phyloP scores from a whole-genome alignment of 495 filamentous ascomycete species.

The Amphirosellinia nigrospora region DNA sequence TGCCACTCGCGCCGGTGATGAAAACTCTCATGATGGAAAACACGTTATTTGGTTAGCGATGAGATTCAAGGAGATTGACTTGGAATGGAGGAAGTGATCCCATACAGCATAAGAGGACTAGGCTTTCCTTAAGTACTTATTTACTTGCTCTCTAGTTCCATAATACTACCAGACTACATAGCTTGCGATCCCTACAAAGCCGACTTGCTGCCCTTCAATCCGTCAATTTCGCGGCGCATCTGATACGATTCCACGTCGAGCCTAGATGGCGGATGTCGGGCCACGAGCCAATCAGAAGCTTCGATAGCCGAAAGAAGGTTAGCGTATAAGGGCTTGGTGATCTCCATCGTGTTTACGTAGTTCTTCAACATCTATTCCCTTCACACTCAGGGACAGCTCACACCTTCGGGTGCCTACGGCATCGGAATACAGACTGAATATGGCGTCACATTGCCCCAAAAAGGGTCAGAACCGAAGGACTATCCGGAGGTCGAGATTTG shows the following conservation, averaged over 20 bases:
- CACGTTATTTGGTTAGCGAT: not conserved
- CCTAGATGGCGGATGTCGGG: not conserved
- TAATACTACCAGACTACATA: not conserved
- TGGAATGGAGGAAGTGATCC: not conserved
- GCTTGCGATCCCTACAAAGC: not conserved
- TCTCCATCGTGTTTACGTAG: not conserved
- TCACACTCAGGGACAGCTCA: not conserved
- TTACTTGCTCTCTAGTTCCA: not conserved
- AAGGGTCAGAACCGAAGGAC: conserved; percentile 44
- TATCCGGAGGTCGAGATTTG: conserved; percentile 46
- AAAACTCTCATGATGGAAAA: conserved; percentile 47
- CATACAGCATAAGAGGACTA: not conserved
- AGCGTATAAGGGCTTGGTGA: not conserved
- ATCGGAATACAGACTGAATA: not conserved
- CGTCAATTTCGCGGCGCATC: not conserved
- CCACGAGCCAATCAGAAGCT: conserved; percentile 7
- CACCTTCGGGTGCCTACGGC: no score
- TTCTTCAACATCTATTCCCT: not conserved
- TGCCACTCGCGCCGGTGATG: conserved; percentile 57
- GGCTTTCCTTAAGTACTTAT: conserved; percentile 1
- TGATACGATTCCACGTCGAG: not conserved
- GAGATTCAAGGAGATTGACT: not conserved
- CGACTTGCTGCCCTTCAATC: not conserved
- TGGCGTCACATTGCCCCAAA: conserved; percentile 31
- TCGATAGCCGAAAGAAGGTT: conserved; percentile 8